phyloP scores from a whole-genome alignment of 2,329 filamentous ascomycete species.

The Fusarium sp. region DNA sequence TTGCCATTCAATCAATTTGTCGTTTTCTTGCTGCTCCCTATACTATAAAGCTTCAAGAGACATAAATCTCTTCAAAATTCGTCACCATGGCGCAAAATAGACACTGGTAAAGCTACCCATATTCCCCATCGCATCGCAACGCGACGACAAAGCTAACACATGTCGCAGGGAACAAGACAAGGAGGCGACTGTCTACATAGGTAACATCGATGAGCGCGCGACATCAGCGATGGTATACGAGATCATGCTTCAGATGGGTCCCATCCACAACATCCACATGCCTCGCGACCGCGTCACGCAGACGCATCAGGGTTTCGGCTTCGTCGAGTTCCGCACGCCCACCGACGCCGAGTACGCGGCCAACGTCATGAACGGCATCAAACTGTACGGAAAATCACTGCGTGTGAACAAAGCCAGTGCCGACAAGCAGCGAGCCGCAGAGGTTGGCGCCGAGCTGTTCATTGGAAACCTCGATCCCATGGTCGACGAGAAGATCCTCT shows the following conservation, averaged over 20 bases:
- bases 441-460: conserved; percentile 97
- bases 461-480: conserved; percentile 94
- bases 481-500: conserved; percentile 95
- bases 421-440: conserved; percentile 92
- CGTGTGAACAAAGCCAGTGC: conserved; percentile 93
- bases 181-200: conserved; percentile 97
- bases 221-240: conserved; percentile 93
- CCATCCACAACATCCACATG: conserved; percentile 97
- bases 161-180: conserved; percentile 93
- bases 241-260: conserved; percentile 96
- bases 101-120: conserved; percentile 71
- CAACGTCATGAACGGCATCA: conserved; percentile 95
- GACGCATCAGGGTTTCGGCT: conserved; percentile 96
- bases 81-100: conserved; percentile 73
- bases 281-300: conserved; percentile 98
- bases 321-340: conserved; percentile 97
- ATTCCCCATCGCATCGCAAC: neutral
- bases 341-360: conserved; percentile 97
- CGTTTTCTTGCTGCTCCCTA: neutral
- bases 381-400: conserved; percentile 92
- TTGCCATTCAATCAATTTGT: conserved; percentile 1
- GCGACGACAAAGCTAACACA: conserved; percentile 28
- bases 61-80: conserved; percentile 24
- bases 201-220: conserved; percentile 97
- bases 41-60: neutral